Conservation (phyloP, 805 yeast species). For the Yamadazyma ubonensis region DNA sequence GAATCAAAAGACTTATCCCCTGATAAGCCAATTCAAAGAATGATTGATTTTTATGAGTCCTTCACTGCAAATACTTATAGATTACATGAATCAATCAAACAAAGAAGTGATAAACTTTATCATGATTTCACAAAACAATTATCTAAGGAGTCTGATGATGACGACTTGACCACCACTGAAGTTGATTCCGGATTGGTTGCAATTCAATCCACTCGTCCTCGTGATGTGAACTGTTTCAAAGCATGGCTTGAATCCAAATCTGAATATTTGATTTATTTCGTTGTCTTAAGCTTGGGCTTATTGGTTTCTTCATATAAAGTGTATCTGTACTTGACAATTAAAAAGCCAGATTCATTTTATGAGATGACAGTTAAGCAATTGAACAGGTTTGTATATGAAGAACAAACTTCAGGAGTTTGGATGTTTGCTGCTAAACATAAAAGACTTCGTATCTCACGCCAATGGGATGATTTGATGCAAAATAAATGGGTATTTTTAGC, state of each 20-base stretch:
- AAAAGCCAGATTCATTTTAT: conserved; percentile 1
- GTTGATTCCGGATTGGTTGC: conserved; percentile 1
- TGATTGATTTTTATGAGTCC: conserved; percentile 27
- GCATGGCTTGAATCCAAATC: conserved; percentile 11
- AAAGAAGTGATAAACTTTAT: conserved; percentile 21
- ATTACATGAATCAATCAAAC: conserved; percentile 24
- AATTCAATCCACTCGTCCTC: not conserved
- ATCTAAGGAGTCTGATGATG: not conserved
- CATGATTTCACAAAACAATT: conserved; percentile 6
- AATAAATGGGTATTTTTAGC: not conserved
- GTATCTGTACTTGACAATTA: not conserved
- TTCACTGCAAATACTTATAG: conserved; percentile 15
- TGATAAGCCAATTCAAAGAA: conserved; percentile 10
- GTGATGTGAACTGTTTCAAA: not conserved
- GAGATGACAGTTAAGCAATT: not conserved
- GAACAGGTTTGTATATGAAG: conserved; percentile 4
- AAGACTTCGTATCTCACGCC: conserved; percentile 1
- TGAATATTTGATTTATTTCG: conserved; percentile 13
- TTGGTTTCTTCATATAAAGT: conserved; percentile 2
- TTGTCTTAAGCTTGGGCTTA: not conserved
- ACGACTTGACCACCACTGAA: not conserved
- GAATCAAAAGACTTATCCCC: not conserved
- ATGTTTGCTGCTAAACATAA: not conserved
- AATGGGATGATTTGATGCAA: not conserved
- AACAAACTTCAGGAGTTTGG: not conserved